phyloP scores from a whole-genome alignment of 2,329 filamentous ascomycete species.

The Epichloe sylvatica region DNA sequence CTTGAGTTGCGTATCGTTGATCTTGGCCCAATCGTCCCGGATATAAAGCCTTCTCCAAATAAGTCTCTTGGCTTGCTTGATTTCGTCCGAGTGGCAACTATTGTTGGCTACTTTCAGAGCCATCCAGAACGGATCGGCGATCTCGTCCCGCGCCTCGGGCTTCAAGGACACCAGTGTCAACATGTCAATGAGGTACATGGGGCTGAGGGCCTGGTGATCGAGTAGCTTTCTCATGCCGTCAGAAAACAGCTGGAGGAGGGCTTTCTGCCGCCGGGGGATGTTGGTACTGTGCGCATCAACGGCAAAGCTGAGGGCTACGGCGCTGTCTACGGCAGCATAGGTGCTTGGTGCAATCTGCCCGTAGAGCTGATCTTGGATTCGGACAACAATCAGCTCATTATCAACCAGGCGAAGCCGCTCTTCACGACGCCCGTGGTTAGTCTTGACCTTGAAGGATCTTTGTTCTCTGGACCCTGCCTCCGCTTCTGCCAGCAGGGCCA shows the following conservation, averaged over 20 bases:
- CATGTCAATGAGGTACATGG: slow-evolving; percentile 53
- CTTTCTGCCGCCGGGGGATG: slow-evolving; percentile 44
- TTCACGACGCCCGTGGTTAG: slow-evolving; percentile 24
- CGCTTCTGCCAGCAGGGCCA: slow-evolving; percentile 56
- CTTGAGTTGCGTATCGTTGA: slow-evolving; percentile 66
- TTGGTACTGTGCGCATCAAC: slow-evolving; percentile 50
- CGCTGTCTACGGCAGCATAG: slow-evolving; percentile 60
- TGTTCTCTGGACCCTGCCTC: slow-evolving; percentile 11
- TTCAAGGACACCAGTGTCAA: slow-evolving; percentile 57
- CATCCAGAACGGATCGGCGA: slow-evolving; percentile 57
- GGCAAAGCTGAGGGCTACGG: slow-evolving; percentile 63
- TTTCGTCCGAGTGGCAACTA: slow-evolving; percentile 40
- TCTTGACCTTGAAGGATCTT: slow-evolving; percentile 24
- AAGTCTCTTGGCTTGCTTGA: slow-evolving; percentile 41
- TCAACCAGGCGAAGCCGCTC: slow-evolving; percentile 40
- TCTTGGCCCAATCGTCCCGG: slow-evolving; percentile 67
- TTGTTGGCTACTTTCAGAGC: slow-evolving; percentile 50
- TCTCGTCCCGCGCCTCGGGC: slow-evolving; percentile 34
- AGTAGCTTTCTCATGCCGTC: slow-evolving; percentile 57
- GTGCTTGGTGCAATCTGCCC: slow-evolving; percentile 55
- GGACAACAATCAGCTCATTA: slow-evolving; percentile 51
- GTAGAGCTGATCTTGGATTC: slow-evolving; percentile 68
- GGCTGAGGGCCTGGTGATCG: slow-evolving; percentile 55
- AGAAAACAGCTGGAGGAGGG: slow-evolving; percentile 57
- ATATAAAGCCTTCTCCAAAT: slow-evolving; percentile 84